Evolutionary conservation across 2,329 filamentous ascomycete species (phyloP).

Genomic region (Tolypocladium capitatum): DNA sequence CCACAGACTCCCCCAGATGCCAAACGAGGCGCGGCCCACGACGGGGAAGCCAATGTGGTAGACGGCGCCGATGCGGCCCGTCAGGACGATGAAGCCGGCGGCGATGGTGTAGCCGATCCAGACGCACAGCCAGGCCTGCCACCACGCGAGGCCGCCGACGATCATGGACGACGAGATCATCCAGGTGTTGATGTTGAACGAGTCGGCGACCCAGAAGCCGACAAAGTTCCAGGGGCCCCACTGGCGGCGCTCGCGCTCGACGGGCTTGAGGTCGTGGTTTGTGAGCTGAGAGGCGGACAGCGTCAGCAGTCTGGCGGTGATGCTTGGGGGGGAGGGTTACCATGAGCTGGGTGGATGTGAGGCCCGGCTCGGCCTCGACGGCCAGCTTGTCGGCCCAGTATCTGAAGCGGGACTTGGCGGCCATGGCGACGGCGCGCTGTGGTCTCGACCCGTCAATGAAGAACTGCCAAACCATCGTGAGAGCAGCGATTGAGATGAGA

Average conservation of each 20-base stretch:
- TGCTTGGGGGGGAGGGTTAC: constrained; percentile 26
- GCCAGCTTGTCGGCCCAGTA: constrained; percentile 47
- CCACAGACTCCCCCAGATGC: constrained; percentile 82
- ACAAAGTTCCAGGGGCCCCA: constrained; percentile 86
- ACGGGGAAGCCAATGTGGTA: constrained; percentile 90
- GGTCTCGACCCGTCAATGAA: background rate
- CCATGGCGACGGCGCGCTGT: constrained; percentile 5
- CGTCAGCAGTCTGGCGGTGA: background rate
- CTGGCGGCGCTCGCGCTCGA: constrained; percentile 66
- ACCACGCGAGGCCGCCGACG: constrained; percentile 67
- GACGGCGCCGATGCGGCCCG: constrained; percentile 69
- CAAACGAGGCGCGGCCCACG: constrained; percentile 63
- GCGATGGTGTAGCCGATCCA: constrained; percentile 76
- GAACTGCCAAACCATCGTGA: background rate
- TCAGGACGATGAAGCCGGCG: constrained; percentile 60
- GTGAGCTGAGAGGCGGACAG: constrained; percentile 40
- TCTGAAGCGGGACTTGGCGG: constrained; percentile 23
- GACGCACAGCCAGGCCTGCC: constrained; percentile 82
- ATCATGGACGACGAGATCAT: constrained; percentile 86
- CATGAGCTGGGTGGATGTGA: constrained; percentile 72
- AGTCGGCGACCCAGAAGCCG: constrained; percentile 75
- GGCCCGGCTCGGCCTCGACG: constrained; percentile 61
- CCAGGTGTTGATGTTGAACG: constrained; percentile 86
- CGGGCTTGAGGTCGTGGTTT: constrained; percentile 70
- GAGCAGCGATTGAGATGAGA: background rate